Base-by-base conservation (phyloP, 192 early-diverging fungal species). In the Pilobolus umbonatus region DNA sequence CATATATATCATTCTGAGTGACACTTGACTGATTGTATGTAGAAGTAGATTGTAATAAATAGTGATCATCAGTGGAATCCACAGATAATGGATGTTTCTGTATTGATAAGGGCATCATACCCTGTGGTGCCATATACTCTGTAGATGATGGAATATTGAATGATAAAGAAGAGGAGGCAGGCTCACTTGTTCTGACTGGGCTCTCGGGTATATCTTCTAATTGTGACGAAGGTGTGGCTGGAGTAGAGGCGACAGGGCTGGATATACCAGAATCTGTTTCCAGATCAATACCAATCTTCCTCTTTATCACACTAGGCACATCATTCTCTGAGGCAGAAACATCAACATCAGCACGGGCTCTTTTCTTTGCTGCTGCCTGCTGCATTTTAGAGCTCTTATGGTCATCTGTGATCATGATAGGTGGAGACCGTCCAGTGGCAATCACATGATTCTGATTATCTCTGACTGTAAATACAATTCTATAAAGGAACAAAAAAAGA, bases 371-470 rank as follows among this genome's bases (percentile, higher is more conserved):
- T 5, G 44, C 57, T 21, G 54, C 55, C 8, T 49, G 46, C 4
- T 82, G 84, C 35, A 74, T 62, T 64, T 90, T 90, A 9, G 81
- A 76, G 19, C 86, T 88, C 71, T 93, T 93, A 77, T 93, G 91
- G 69, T 93, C 91, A 60, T 93, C 91, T 12, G 91, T 93, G 54
- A 93, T 90, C 78, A 92, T 81, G 38, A 93, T 91, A 1, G 89
- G 88, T 32, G 89, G 84, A 42, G 89, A 88, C 28, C 88, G 72
- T 21, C 84, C 86, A 34, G 81, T 81, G 11, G 87, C 88, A 30
- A 91, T 63, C 28, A 86, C 77, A 22, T 64, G 61, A 48, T 77
- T 73, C 44, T 66, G 66, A 40, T 73, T 43, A 64, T 93, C 88
- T 12, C 67, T 69, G 46, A 88, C 67, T 32, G 80, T 80, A 62